These are phyloP conservation scores for Backusella psychrophila DNA, from an alignment of 192 early-diverging fungal species.

Conservation along the genomic window DNA sequence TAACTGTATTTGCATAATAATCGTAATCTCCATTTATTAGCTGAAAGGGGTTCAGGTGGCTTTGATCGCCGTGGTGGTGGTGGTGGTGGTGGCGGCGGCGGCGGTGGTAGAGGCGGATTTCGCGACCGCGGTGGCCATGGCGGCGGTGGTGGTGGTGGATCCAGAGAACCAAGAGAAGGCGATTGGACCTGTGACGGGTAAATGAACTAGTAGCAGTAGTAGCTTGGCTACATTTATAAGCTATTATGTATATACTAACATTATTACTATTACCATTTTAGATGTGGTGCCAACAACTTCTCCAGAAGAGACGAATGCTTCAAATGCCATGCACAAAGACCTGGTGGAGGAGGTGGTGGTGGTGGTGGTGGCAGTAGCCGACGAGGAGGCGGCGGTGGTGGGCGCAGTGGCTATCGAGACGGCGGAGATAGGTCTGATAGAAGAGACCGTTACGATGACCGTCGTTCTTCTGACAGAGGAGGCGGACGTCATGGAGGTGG, in stretches of 20 bases:
- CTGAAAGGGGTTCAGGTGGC: conserved; percentile 9
- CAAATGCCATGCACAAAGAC: conserved; percentile 58
- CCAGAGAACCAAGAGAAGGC: conserved; percentile 45
- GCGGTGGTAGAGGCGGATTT: conserved; percentile 34
- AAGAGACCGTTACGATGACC: conserved; percentile 36
- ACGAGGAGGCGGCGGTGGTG: conserved; percentile 41
- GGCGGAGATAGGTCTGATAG: conserved; percentile 30
- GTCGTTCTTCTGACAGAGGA: neutral
- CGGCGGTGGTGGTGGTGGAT: conserved; percentile 38
- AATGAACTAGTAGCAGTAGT: neutral
- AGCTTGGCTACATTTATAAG: neutral
- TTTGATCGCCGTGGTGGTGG: conserved; percentile 43
- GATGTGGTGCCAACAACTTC: conserved; percentile 69
- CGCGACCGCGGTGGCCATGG: conserved; percentile 43
- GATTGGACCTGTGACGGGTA: conserved; percentile 62
- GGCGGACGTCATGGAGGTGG: conserved; percentile 33
- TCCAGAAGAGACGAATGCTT: conserved; percentile 62
- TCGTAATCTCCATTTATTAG: neutral
- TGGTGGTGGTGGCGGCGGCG: conserved; percentile 42
- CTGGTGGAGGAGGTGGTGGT: conserved; percentile 43
- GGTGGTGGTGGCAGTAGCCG: conserved; percentile 30
- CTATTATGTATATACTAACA: neutral
- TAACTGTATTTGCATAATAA: too few relatives aligned
- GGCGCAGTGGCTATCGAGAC: conserved; percentile 13
- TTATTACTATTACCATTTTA: conserved; percentile 16